A percentile compares a stretch with the other conserved stretches of the same genome.
Conservation (phyloP, 2,329 filamentous ascomycete species). For the Stagonosporopsis chrysanthemi region DNA sequence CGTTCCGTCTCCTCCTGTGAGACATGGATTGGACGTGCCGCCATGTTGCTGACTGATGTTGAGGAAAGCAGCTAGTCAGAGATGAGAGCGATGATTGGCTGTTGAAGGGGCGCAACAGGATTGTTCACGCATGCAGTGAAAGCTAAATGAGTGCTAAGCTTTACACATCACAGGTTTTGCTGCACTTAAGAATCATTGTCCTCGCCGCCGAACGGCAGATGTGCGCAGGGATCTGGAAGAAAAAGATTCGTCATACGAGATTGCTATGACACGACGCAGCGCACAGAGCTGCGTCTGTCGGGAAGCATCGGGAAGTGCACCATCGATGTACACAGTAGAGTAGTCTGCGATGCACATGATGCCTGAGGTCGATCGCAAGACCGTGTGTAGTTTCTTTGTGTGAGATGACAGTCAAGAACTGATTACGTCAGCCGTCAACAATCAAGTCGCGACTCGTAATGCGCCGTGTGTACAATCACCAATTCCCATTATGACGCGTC, state of each 20-base stretch:
- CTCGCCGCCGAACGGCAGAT: background rate
- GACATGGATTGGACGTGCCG: background rate
- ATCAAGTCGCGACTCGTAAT: background rate
- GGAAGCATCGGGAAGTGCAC: background rate
- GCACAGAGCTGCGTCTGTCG: conserved; percentile 2
- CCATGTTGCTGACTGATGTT: conserved; percentile 18
- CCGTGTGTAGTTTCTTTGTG: background rate
- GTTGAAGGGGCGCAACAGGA: background rate
- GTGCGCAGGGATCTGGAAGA: conserved; percentile 6
- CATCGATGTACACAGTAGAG: too few relatives aligned
- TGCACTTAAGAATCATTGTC: background rate
- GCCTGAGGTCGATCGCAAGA: background rate
- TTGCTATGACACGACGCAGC: conserved; percentile 13
- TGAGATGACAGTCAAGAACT: background rate
- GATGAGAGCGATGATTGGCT: background rate
- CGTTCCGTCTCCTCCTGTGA: background rate
- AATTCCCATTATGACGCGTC: conserved; percentile 21
- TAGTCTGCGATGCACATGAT: background rate
- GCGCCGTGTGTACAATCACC: background rate
- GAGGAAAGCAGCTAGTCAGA: conserved; percentile 4
- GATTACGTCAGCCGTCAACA: conserved; percentile 14
- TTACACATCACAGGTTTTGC: conserved; percentile 6
- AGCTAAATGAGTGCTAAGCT: conserved; percentile 17
- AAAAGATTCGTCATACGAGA: conserved; percentile 5
- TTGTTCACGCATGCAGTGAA: conserved; percentile 12